phyloP scores from a whole-genome alignment of 495 filamentous ascomycete species.

The Penicillium lividum region DNA sequence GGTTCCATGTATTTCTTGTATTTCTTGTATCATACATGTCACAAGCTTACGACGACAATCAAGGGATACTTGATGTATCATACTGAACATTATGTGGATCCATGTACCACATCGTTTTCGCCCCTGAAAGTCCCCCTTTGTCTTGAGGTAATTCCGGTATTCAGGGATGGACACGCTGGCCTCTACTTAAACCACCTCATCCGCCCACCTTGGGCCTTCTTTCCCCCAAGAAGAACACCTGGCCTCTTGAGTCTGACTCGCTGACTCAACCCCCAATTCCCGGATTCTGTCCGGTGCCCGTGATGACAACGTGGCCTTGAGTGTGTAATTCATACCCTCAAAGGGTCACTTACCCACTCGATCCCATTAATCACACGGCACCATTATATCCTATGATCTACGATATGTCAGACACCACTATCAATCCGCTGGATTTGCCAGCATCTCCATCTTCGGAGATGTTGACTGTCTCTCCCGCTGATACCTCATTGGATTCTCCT shows the following conservation, averaged over 20 bases:
- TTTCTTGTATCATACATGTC: slow-evolving; percentile 2
- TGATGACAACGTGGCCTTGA: slow-evolving; percentile 45
- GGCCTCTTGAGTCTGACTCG: slow-evolving; percentile 31
- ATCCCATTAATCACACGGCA: slow-evolving; percentile 20
- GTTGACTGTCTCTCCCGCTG: slow-evolving; percentile 53
- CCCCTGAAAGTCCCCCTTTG: background rate
- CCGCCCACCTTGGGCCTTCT: slow-evolving; percentile 16
- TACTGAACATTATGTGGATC: background rate
- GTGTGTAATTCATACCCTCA: slow-evolving; percentile 8
- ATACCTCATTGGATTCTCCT: slow-evolving; percentile 42
- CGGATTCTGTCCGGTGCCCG: slow-evolving; percentile 28
- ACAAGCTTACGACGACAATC: slow-evolving; percentile 5
- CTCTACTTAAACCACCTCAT: slow-evolving; percentile 40
- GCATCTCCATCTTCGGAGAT: slow-evolving; percentile 35
- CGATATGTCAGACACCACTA: slow-evolving; percentile 38
- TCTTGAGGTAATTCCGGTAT: background rate
- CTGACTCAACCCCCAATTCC: slow-evolving; percentile 24
- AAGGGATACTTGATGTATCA: slow-evolving; percentile 8
- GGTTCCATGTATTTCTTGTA: background rate
- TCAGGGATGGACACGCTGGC: slow-evolving; percentile 42
- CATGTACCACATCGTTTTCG: slow-evolving; percentile 4
- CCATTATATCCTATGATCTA: slow-evolving; percentile 5
- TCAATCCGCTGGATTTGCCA: slow-evolving; percentile 38
- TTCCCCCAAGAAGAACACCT: slow-evolving; percentile 27
- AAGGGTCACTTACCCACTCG: slow-evolving; percentile 9